Conservation (phyloP, 2,329 filamentous ascomycete genomes). For the Microsporum audouinii region DNA sequence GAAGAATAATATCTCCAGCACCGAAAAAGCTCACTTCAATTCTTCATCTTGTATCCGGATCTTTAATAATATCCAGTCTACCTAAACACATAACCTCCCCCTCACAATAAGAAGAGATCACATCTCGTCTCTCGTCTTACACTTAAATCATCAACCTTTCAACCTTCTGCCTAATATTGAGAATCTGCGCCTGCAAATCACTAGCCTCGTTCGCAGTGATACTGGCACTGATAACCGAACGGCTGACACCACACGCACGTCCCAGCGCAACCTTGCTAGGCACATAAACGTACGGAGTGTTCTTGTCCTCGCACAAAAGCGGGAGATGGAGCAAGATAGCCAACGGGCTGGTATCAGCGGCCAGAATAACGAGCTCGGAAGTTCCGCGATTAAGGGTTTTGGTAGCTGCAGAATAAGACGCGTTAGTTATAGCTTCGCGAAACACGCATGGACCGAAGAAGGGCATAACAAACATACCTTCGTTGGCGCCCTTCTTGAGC, state of each 20-base stretch:
- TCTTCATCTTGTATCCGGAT: too few species aligned
- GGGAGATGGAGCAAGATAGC: slow-evolving; percentile 69
- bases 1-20: too few species aligned
- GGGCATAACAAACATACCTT: slow-evolving; percentile 34
- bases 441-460: not conserved
- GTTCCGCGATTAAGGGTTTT: slow-evolving; percentile 89
- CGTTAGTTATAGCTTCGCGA: not conserved
- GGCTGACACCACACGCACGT: slow-evolving; percentile 76
- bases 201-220: slow-evolving; percentile 89
- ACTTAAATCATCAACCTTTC: slow-evolving; percentile 85
- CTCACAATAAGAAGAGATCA: not conserved
- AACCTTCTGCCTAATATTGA: slow-evolving; percentile 83
- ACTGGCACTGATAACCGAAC: slow-evolving; percentile 72
- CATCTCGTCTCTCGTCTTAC: not conserved
- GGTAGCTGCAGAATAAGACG: slow-evolving; percentile 41
- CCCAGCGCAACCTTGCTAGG: slow-evolving; percentile 71
- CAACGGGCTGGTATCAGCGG: slow-evolving; percentile 76
- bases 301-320: slow-evolving; percentile 68
- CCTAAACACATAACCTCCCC: too few species aligned
- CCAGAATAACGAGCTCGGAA: slow-evolving; percentile 76
- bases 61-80: too few species aligned
- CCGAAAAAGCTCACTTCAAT: too few species aligned
- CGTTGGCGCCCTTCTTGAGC: slow-evolving; percentile 83
- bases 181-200: slow-evolving; percentile 79
- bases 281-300: slow-evolving; percentile 61